These are phyloP conservation scores for Suillus subluteus DNA, from an alignment of 768 basidiomycete genomes.

Conservation along the genomic window DNA sequence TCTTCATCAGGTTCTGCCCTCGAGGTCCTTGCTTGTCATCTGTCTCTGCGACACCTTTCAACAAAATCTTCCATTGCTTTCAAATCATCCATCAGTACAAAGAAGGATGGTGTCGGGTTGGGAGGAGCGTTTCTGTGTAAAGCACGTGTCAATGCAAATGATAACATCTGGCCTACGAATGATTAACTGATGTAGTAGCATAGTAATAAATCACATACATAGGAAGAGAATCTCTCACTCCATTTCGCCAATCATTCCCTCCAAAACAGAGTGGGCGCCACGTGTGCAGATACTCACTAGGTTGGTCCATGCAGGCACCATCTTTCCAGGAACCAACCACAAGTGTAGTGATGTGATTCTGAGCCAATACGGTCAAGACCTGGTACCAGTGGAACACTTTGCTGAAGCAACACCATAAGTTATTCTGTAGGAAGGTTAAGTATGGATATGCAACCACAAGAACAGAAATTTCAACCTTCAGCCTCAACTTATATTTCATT, in stretches of 20 bases:
- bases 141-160: conserved; percentile 38
- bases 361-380: conserved; percentile 18
- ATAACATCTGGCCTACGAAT: conserved; percentile 27
- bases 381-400: conserved; percentile 33
- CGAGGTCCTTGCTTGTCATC: too few species aligned
- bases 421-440: conserved; percentile 22
- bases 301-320: not conserved
- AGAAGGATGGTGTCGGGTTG: too few species aligned
- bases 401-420: conserved; percentile 26
- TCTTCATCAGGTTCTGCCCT: too few species aligned
- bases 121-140: conserved; percentile 33
- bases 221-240: not conserved
- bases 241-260: not conserved
- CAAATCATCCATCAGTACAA: too few species aligned
- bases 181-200: not conserved
- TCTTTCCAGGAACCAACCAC: not conserved
- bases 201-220: not conserved
- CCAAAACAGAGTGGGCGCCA: conserved; percentile 35
- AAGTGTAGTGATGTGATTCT: conserved; percentile 16
- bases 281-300: conserved; percentile 24
- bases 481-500: too few species aligned
- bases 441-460: too few species aligned
- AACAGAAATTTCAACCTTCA: not conserved
- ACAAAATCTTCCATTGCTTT: too few species aligned
- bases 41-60: too few species aligned